A percentile compares a stretch with the other conserved stretches of the same genome.
Evolutionary conservation across 768 basidiomycete species (phyloP).

Genomic region (Leccinum rimulosum): DNA sequence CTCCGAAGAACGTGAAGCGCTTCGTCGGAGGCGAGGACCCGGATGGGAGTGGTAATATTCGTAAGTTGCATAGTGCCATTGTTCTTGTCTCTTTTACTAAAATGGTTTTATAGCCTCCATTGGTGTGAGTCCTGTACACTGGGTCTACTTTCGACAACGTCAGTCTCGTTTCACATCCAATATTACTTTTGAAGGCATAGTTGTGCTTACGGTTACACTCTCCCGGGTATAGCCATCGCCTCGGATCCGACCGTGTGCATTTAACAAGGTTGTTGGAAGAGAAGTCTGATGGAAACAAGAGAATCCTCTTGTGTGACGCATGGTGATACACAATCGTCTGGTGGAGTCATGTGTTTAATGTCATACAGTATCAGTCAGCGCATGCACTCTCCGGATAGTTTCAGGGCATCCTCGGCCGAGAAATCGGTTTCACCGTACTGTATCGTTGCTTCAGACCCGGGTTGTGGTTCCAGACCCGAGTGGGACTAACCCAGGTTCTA

Average conservation of each 20-base stretch:
- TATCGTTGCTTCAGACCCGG: neutral
- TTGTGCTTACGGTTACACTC: constrained; percentile 5
- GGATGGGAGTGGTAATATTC: constrained; percentile 45
- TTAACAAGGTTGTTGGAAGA: constrained; percentile 6
- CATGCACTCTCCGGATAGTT: neutral
- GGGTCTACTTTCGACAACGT: constrained; percentile 47
- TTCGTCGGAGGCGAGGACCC: constrained; percentile 47
- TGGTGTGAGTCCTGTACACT: constrained; percentile 47
- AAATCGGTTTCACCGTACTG: neutral
- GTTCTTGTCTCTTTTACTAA: neutral
- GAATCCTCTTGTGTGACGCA: neutral
- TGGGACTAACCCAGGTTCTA: neutral
- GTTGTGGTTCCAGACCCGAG: constrained; percentile 1
- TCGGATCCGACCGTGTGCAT: constrained; percentile 33
- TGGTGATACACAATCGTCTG: neutral
- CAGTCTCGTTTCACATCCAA: constrained; percentile 7
- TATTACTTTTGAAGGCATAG: neutral
- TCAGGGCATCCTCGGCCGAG: neutral
- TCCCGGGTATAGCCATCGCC: constrained; percentile 25
- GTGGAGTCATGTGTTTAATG: neutral
- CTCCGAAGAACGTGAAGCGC: constrained; percentile 37
- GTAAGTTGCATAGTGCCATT: constrained; percentile 28
- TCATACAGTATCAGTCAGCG: neutral
- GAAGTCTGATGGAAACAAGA: constrained; percentile 3
- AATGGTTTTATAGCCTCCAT: constrained; percentile 36